These are phyloP conservation scores for Hirsutella thompsonii DNA, from an alignment of 2,329 filamentous ascomycete species.

Conservation along the genomic window DNA sequence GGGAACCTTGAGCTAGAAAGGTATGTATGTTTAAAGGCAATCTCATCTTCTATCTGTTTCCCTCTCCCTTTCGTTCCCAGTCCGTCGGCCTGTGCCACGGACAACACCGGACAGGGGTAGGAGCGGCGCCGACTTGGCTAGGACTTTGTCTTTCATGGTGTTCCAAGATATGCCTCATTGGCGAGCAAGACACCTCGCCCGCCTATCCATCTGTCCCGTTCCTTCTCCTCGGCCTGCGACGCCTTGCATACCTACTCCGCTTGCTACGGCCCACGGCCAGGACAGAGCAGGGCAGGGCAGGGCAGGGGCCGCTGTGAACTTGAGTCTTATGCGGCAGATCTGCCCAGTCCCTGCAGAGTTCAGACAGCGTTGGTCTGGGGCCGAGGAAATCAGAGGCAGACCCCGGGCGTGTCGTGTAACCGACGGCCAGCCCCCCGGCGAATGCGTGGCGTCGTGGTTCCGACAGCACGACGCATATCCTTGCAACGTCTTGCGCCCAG, in stretches of 20 bases:
- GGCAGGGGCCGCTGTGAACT: neutral
- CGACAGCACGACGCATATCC: conserved; percentile 9
- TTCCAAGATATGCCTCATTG: too few species aligned
- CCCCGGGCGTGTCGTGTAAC: conserved; percentile 9
- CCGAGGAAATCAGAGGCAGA: conserved; percentile 4
- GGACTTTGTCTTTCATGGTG: too few species aligned
- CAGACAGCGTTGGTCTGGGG: conserved; percentile 3
- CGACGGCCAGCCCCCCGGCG: conserved; percentile 6
- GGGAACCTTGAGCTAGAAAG: too few species aligned
- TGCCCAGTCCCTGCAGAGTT: neutral
- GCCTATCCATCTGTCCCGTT: neutral
- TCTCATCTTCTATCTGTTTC: neutral
- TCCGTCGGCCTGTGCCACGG: too few species aligned
- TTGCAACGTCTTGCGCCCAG: conserved; percentile 7
- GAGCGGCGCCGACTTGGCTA: too few species aligned
- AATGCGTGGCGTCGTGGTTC: conserved; percentile 13
- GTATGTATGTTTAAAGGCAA: too few species aligned
- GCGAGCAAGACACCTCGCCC: neutral
- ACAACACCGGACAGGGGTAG: too few species aligned
- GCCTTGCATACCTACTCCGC: neutral
- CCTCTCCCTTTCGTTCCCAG: neutral
- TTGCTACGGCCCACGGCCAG: neutral
- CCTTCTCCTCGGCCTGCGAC: neutral
- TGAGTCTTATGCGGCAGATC: conserved; percentile 1
- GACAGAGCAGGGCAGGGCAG: neutral